Evolutionary conservation across 768 basidiomycete genomes (phyloP).

Genomic region (Russula ochroleuca): DNA sequence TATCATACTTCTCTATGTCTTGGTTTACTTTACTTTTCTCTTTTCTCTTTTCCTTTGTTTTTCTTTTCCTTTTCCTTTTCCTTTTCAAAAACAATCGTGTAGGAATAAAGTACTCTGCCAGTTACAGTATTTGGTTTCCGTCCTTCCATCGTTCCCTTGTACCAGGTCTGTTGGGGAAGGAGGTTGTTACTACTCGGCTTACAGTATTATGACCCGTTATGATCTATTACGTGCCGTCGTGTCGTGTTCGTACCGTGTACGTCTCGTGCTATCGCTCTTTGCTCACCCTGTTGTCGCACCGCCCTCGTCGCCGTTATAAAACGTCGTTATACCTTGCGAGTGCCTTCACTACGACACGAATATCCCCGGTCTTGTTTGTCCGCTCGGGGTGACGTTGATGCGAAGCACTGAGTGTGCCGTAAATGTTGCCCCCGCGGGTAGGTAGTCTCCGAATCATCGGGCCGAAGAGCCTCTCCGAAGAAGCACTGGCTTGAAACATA

Average conservation of each 20-base stretch:
- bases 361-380: neutral
- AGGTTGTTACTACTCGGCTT: neutral
- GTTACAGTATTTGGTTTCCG: neutral
- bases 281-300: slow-evolving; percentile 13
- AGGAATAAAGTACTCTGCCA: slow-evolving; percentile 9
- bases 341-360: neutral
- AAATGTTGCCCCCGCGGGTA: neutral
- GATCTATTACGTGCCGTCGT: slow-evolving; percentile 9
- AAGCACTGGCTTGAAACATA: neutral
- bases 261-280: slow-evolving; percentile 21
- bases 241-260: slow-evolving; percentile 19
- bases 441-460: neutral
- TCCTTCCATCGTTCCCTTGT: neutral
- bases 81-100: slow-evolving; percentile 4
- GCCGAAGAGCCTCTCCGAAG: neutral
- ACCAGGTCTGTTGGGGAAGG: neutral
- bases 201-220: slow-evolving; percentile 16
- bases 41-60: neutral
- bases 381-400: neutral
- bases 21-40: slow-evolving; percentile 12
- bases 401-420: neutral
- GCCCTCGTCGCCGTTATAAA: neutral
- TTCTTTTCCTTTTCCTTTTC: neutral
- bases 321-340: neutral
- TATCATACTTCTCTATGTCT: slow-evolving; percentile 20